Base-by-base conservation (phyloP, 2,329 filamentous ascomycete genomes). In the Stromatinia cepivora region DNA sequence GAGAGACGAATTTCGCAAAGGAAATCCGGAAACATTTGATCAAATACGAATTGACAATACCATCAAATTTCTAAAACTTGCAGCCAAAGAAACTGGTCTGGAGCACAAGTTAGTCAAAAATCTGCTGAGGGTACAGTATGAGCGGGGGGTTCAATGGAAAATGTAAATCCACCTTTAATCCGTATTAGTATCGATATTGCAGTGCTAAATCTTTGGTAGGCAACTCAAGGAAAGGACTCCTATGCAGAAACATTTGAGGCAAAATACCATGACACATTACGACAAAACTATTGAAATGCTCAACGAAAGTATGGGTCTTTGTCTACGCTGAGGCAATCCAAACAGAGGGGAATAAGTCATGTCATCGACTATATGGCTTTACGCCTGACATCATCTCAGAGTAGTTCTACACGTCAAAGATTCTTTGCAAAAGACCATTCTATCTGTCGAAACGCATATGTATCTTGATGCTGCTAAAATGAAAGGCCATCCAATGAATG, bases 41-140 rank as follows among this genome's bases (percentile, higher is more conserved):
- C 71, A 79, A 9, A 79, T 82, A 59, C 84, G 83, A 64, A 82
- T 92, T 65, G 81, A 84, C 71, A 87, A 88, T 71, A 95, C 92
- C 0, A 76, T 92, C 6, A 87, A 87, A 77, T 94, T 95, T 76
- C 80, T 94, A 1, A 80, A 87, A 45, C 86, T 87, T 53, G 92
- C 92, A 5, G 84, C 86, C 1, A 82, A 80, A 71, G 83, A 87
- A 74, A 85, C 80, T 68, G 92, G 91, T 0, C 74, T 93, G 45
- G 92, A 94, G 82, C 90, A 94, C 78, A 84, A 80, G 69, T 85
- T 95, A 11, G 76, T 94, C 69, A 91, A 88, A 80, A 93, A 90
- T 73, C 78, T 94, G 61, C 75, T 92, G 77, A 48, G 82, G 73
- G 85, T 86, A 70, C 68, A 70, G 25, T 73, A 71, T 59, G 73